phyloP scores from a whole-genome alignment of 768 basidiomycete genomes.

The Podaxis pistillaris region DNA sequence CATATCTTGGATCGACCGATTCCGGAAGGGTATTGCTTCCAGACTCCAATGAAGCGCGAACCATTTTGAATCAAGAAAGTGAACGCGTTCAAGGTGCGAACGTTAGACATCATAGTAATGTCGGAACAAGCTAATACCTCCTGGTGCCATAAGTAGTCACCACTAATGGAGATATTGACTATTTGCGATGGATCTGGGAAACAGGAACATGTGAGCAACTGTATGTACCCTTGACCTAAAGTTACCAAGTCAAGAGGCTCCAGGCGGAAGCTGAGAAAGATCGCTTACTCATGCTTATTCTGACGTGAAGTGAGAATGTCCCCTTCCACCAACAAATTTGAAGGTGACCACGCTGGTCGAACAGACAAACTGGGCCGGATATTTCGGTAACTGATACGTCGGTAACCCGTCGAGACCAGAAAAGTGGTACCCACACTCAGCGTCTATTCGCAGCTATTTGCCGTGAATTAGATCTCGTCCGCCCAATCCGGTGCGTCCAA shows the following conservation, averaged over 20 bases:
- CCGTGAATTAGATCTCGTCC: not conserved
- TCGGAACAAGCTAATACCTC: slow-evolving; percentile 12
- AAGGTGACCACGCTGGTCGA: not conserved
- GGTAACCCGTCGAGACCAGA: not conserved
- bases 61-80: slow-evolving; percentile 17
- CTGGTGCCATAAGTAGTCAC: slow-evolving; percentile 12
- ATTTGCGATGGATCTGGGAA: slow-evolving; percentile 14
- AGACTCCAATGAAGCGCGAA: slow-evolving; percentile 17
- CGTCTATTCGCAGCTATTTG: not conserved
- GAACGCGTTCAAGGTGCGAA: slow-evolving; percentile 21
- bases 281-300: slow-evolving; percentile 6
- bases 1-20: not conserved
- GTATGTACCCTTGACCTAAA: not conserved
- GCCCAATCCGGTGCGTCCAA: not conserved
- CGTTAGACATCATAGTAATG: slow-evolving; percentile 17
- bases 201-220: slow-evolving; percentile 9
- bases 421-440: not conserved
- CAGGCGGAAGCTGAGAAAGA: slow-evolving; percentile 3
- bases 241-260: not conserved
- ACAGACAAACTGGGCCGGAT: not conserved
- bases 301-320: slow-evolving; percentile 11
- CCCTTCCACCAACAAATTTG: not conserved
- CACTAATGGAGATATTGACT: slow-evolving; percentile 17
- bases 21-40: slow-evolving; percentile 9
- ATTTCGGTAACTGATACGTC: not conserved